A percentile compares a stretch with the other conserved stretches of the same genome.
These are phyloP conservation scores for Coemansia sp. DNA, from an alignment of 192 early-diverging fungal genomes.

Conservation along the genomic window DNA sequence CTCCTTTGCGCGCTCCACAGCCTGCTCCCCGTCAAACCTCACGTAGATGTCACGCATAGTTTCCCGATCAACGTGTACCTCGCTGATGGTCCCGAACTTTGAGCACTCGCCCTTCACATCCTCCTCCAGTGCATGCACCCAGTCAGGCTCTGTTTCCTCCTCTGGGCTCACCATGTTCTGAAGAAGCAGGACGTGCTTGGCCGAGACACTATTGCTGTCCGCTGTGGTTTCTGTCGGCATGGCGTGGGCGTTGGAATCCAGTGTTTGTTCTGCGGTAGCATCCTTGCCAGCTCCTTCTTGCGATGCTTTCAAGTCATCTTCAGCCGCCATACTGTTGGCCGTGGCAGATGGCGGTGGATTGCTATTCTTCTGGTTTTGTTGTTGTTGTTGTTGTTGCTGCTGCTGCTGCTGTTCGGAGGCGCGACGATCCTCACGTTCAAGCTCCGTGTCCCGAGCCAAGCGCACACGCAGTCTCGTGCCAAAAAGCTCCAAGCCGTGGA, in stretches of 20 bases:
- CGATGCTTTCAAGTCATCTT: background rate
- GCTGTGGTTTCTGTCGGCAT: background rate
- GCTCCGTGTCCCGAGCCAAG: constrained; percentile 30
- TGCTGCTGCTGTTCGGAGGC: constrained; percentile 5
- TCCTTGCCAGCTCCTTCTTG: no score
- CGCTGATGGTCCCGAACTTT: constrained; percentile 74
- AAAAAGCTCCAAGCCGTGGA: constrained; percentile 83
- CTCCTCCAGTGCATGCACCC: constrained; percentile 82
- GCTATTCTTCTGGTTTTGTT: background rate
- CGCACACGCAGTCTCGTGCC: constrained; percentile 55
- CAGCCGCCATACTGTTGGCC: constrained; percentile 4
- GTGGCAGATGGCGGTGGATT: constrained; percentile 1
- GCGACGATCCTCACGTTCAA: constrained; percentile 26
- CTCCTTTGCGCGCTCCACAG: constrained; percentile 67
- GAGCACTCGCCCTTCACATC: constrained; percentile 84
- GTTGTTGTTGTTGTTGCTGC: background rate
- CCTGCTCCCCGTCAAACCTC: constrained; percentile 71
- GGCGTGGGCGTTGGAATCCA: no score
- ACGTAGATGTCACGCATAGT: constrained; percentile 78
- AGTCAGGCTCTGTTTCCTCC: constrained; percentile 80
- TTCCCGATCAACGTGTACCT: constrained; percentile 72
- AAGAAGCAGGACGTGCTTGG: constrained; percentile 13
- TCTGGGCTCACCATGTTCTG: constrained; percentile 32
- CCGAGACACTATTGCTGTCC: background rate
- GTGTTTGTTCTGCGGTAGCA: no score